These are phyloP conservation scores for Galeopsis tetrahit DNA, from an alignment of 257 asterid genomes.

Conservation along the genomic window DNA sequence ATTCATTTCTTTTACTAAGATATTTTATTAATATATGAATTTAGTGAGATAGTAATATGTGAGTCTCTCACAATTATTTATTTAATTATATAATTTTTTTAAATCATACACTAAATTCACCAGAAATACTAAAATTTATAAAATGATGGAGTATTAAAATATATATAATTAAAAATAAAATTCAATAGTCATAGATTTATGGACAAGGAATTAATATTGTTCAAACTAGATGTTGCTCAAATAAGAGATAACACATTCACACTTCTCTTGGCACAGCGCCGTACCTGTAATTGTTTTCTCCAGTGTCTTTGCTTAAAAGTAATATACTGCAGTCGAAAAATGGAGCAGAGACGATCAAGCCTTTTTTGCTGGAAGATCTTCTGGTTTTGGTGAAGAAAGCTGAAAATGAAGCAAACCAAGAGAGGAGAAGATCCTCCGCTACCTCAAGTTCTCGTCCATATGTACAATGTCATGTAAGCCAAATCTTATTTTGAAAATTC, in stretches of 20 bases:
- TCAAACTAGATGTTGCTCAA: slow-evolving; percentile 24
- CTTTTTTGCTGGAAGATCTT: slow-evolving; percentile 63
- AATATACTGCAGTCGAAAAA: slow-evolving; percentile 55
- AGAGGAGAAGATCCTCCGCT: slow-evolving; percentile 47
- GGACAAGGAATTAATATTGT: background rate
- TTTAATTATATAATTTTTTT: too few relatives aligned
- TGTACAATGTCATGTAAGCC: slow-evolving; percentile 70
- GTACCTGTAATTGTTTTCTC: slow-evolving; percentile 18
- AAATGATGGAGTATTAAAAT: too few relatives aligned
- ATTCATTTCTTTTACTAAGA: too few relatives aligned
- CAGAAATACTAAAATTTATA: too few relatives aligned
- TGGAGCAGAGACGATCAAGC: slow-evolving; percentile 46
- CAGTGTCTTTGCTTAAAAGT: slow-evolving; percentile 29
- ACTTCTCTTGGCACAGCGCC: slow-evolving; percentile 9
- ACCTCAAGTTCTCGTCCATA: slow-evolving; percentile 56
- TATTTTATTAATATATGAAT: too few relatives aligned
- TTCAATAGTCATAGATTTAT: background rate
- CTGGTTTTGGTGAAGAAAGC: slow-evolving; percentile 48
- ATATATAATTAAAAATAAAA: too few relatives aligned
- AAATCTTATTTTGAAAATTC: slow-evolving; percentile 23
- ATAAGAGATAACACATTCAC: background rate
- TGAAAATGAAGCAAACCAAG: slow-evolving; percentile 46
- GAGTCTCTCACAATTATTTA: too few relatives aligned
- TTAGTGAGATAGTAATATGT: too few relatives aligned
- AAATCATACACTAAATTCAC: too few relatives aligned